A percentile compares a stretch with the other conserved stretches of the same genome.
Evolutionary conservation across 192 early-diverging fungal genomes (phyloP).

Genomic region (Linnemannia hyalina): DNA sequence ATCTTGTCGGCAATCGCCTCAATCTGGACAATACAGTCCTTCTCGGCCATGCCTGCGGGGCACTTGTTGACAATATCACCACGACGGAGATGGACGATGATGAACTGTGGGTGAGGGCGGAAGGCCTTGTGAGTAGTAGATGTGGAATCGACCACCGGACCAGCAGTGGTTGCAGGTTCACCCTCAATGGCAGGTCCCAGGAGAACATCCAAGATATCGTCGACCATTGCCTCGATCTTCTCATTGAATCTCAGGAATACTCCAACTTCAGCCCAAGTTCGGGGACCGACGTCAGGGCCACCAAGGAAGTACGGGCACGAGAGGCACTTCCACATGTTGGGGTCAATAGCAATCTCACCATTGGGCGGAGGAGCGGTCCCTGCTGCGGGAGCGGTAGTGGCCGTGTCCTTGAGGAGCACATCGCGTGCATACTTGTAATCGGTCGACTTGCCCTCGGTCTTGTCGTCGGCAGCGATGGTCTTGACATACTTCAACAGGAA

Average conservation of each 20-base stretch:
- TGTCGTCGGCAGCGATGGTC: not conserved
- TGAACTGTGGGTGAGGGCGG: slow-evolving; percentile 50
- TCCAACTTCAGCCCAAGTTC: slow-evolving; percentile 37
- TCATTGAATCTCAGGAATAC: slow-evolving; percentile 35
- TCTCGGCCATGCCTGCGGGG: slow-evolving; percentile 19
- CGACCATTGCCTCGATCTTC: slow-evolving; percentile 41
- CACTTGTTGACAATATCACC: slow-evolving; percentile 48
- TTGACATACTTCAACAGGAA: slow-evolving; percentile 31
- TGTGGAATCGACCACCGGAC: not conserved
- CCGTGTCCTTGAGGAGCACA: slow-evolving; percentile 34
- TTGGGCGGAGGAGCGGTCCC: not conserved
- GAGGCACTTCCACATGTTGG: slow-evolving; percentile 45
- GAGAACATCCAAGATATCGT: slow-evolving; percentile 39
- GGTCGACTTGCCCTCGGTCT: slow-evolving; percentile 23
- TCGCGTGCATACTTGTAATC: slow-evolving; percentile 34
- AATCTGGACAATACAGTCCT: slow-evolving; percentile 51
- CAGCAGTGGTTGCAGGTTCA: not conserved
- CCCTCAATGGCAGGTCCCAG: slow-evolving; percentile 5
- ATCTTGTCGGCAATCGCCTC: slow-evolving; percentile 46
- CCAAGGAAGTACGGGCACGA: slow-evolving; percentile 35
- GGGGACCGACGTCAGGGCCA: not conserved
- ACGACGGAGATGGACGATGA: slow-evolving; percentile 41
- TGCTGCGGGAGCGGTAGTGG: not conserved
- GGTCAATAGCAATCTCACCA: slow-evolving; percentile 7
- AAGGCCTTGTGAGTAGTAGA: not conserved